Percentiles rank a stretch among this genome's conserved stretches.
Conservation (phyloP, 75 land plant species). For the Cupressus sempervirens region DNA sequence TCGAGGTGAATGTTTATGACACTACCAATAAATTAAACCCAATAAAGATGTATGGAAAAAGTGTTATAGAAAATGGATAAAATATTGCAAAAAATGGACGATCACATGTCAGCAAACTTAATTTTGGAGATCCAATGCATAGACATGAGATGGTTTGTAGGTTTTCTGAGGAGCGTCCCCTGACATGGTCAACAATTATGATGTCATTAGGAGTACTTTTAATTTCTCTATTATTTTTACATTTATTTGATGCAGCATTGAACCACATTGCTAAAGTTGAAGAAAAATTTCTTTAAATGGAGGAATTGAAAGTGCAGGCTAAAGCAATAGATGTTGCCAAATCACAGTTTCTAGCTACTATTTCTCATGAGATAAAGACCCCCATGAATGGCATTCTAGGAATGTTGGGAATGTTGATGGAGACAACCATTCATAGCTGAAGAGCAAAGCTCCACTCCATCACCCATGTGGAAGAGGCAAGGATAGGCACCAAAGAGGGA, state of each 20-base stretch:
- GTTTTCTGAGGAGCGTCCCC: slow-evolving; percentile 58
- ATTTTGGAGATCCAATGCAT: slow-evolving; percentile 83
- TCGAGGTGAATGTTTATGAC: slow-evolving; percentile 77
- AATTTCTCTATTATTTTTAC: slow-evolving; percentile 54
- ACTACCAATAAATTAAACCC: slow-evolving; percentile 55
- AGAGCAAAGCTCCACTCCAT: no score
- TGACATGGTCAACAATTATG: slow-evolving; percentile 56
- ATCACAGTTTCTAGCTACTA: slow-evolving; percentile 96
- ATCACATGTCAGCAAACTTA: slow-evolving; percentile 46
- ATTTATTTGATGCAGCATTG: slow-evolving; percentile 63
- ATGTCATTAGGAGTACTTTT: slow-evolving; percentile 50
- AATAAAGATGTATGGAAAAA: slow-evolving; percentile 71
- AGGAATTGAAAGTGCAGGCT: slow-evolving; percentile 63
- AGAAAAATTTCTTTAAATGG: slow-evolving; percentile 72
- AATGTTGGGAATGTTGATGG: no score
- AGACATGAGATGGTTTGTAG: slow-evolving; percentile 87
- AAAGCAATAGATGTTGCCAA: slow-evolving; percentile 91
- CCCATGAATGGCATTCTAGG: slow-evolving; percentile 99
- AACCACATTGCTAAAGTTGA: slow-evolving; percentile 69
- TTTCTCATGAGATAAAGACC: slow-evolving; percentile 97
- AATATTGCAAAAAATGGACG: slow-evolving; percentile 22
- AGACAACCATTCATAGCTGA: no score
- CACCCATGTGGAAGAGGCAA: no score
- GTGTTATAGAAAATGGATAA: slow-evolving; percentile 42
- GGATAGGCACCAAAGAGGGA: no score